Evolutionary conservation across 2,329 filamentous ascomycete species (phyloP).

Genomic region (Neonectria ditissima): DNA sequence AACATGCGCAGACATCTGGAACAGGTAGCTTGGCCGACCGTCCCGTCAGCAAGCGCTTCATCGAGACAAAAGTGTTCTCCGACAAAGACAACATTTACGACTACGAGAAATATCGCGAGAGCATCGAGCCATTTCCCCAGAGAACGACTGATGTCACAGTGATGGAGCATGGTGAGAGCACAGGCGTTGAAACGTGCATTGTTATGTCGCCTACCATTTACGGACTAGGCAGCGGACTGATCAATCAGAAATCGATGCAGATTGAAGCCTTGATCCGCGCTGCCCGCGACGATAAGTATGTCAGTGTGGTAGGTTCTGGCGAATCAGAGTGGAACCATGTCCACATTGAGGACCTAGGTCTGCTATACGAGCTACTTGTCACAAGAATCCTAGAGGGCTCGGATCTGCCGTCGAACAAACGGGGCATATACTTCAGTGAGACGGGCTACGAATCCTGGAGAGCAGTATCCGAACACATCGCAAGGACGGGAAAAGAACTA

Average conservation of each 20-base stretch:
- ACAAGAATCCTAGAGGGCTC: slow-evolving; percentile 46
- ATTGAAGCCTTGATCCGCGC: slow-evolving; percentile 50
- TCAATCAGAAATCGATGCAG: slow-evolving; percentile 54
- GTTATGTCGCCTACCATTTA: slow-evolving; percentile 62
- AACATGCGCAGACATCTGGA: slow-evolving; percentile 49
- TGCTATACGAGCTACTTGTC: slow-evolving; percentile 55
- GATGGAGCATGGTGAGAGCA: slow-evolving; percentile 52
- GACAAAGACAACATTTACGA: slow-evolving; percentile 59
- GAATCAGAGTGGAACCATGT: slow-evolving; percentile 55
- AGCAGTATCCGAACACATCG: slow-evolving; percentile 52
- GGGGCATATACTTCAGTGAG: slow-evolving; percentile 57
- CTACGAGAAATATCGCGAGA: slow-evolving; percentile 54
- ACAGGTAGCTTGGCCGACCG: slow-evolving; percentile 58
- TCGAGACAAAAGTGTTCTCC: slow-evolving; percentile 49
- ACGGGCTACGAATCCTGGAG: slow-evolving; percentile 55
- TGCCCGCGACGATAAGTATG: slow-evolving; percentile 39
- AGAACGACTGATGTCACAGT: slow-evolving; percentile 59
- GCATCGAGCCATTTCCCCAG: slow-evolving; percentile 53
- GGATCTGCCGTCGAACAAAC: slow-evolving; percentile 50
- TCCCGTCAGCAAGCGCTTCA: slow-evolving; percentile 50
- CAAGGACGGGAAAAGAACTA: slow-evolving; percentile 45
- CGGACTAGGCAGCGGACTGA: slow-evolving; percentile 56
- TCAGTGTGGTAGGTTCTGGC: slow-evolving; percentile 51
- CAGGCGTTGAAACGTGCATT: slow-evolving; percentile 57
- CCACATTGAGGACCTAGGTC: slow-evolving; percentile 57